Percentiles rank a stretch among this genome's conserved stretches.
Conservation (phyloP, 192 early-diverging fungal species). For the Linnemannia schmuckeri region DNA sequence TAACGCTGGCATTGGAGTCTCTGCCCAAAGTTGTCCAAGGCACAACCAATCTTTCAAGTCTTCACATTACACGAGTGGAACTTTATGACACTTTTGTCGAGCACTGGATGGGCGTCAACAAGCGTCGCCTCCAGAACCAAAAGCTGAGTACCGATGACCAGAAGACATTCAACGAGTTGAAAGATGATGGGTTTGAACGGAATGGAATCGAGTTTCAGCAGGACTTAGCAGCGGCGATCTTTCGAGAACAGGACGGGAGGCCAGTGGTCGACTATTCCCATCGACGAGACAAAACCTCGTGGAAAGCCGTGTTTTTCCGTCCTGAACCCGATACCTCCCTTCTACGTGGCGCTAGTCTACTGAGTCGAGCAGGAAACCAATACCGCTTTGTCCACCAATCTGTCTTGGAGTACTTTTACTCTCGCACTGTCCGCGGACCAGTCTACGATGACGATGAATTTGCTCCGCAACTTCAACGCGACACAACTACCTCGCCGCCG, state of each 20-base stretch:
- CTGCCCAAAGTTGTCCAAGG: background rate
- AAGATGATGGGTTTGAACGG: background rate
- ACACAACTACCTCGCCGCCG: no score
- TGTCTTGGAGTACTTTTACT: background rate
- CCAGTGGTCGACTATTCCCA: background rate
- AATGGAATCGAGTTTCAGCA: background rate
- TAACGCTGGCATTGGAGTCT: background rate
- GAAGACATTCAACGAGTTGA: background rate
- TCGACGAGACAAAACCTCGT: background rate
- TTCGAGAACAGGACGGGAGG: background rate
- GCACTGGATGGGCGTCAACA: background rate
- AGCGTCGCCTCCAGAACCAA: background rate
- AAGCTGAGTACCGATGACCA: background rate
- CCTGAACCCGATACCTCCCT: background rate
- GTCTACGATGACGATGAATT: no score
- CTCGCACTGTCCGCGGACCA: background rate
- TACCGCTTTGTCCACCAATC: slow-evolving; percentile 13
- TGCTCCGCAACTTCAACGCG: no score
- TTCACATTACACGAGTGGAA: background rate
- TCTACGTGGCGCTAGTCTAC: background rate
- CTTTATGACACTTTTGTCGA: slow-evolving; percentile 13
- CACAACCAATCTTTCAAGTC: background rate
- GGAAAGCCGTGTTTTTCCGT: background rate
- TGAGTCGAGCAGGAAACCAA: slow-evolving; percentile 1
- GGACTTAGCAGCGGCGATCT: slow-evolving; percentile 13